Conservation (phyloP, 805 yeast genomes). For the Myxozyma vanderwaltii region DNA sequence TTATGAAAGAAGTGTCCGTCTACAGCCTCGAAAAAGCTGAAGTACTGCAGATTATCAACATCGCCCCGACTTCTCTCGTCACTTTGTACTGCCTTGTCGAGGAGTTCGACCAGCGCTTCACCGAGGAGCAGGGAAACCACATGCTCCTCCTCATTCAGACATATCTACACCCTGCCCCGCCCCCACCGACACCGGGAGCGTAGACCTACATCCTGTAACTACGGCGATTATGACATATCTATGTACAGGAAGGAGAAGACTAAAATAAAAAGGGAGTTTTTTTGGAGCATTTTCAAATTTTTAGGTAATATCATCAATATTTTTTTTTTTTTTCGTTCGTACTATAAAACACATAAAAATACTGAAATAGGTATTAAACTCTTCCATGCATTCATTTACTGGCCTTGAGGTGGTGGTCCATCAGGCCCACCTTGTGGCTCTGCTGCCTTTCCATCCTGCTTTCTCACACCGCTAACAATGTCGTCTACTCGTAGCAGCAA, state of each 20-base stretch:
- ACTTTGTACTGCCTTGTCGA: slow-evolving; percentile 78
- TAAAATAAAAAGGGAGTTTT: not conserved
- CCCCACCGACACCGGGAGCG: not conserved
- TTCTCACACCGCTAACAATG: slow-evolving; percentile 93
- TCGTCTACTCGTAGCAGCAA: slow-evolving; percentile 94
- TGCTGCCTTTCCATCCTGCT: slow-evolving; percentile 34
- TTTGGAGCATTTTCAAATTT: not conserved
- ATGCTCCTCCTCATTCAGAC: slow-evolving; percentile 60
- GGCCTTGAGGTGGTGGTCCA: slow-evolving; percentile 12
- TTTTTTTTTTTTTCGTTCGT: not conserved
- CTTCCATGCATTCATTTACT: not conserved
- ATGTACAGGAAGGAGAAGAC: not conserved
- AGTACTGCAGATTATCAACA: slow-evolving; percentile 77
- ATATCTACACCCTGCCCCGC: slow-evolving; percentile 49
- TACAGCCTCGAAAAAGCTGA: slow-evolving; percentile 77
- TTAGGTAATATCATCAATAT: no score
- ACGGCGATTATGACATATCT: no score
- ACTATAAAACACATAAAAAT: not conserved
- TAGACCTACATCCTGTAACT: not conserved
- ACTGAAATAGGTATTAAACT: not conserved
- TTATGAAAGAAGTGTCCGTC: slow-evolving; percentile 48
- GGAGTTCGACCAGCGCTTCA: slow-evolving; percentile 86
- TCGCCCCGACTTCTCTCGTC: slow-evolving; percentile 78
- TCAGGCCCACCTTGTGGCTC: slow-evolving; percentile 9
- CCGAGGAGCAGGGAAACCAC: slow-evolving; percentile 62